phyloP scores from a whole-genome alignment of 2,329 filamentous ascomycete genomes.

The Massarina eburnea region DNA sequence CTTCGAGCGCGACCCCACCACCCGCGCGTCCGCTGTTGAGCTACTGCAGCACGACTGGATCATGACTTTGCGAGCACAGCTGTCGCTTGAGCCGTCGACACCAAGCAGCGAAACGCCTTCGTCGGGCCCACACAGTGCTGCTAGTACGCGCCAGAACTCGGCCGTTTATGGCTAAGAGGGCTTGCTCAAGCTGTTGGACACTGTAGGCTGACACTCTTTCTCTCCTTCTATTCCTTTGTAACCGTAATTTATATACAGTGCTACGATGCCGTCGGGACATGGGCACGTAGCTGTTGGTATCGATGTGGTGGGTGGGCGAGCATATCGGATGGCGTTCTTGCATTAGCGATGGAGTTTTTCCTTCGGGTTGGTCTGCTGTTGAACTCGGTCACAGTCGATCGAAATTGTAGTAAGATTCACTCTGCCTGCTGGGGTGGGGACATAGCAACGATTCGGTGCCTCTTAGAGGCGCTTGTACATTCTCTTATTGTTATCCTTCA shows the following conservation, averaged over 20 bases:
- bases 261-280: background rate
- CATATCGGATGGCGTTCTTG: slow-evolving; percentile 20
- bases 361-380: slow-evolving; percentile 2
- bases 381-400: background rate
- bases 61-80: slow-evolving; percentile 49
- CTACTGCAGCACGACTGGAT: slow-evolving; percentile 94
- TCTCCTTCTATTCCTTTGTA: slow-evolving; percentile 7
- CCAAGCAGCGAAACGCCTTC: slow-evolving; percentile 39
- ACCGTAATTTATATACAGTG: slow-evolving; percentile 5
- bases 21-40: slow-evolving; percentile 80
- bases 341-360: slow-evolving; percentile 35
- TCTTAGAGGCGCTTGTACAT: slow-evolving; percentile 8
- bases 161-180: slow-evolving; percentile 26
- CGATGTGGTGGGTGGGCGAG: slow-evolving; percentile 9
- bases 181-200: background rate
- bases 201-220: slow-evolving; percentile 9
- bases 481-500: too few relatives aligned
- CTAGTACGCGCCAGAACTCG: slow-evolving; percentile 35
- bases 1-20: slow-evolving; percentile 80
- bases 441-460: slow-evolving; percentile 16
- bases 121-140: slow-evolving; percentile 24
- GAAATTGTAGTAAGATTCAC: slow-evolving; percentile 17
- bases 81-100: slow-evolving; percentile 51
- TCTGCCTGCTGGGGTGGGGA: slow-evolving; percentile 4
- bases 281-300: slow-evolving; percentile 1